These are phyloP conservation scores for Pseudogymnoascus sp. DNA, from an alignment of 2,329 filamentous ascomycete genomes.

Conservation along the genomic window DNA sequence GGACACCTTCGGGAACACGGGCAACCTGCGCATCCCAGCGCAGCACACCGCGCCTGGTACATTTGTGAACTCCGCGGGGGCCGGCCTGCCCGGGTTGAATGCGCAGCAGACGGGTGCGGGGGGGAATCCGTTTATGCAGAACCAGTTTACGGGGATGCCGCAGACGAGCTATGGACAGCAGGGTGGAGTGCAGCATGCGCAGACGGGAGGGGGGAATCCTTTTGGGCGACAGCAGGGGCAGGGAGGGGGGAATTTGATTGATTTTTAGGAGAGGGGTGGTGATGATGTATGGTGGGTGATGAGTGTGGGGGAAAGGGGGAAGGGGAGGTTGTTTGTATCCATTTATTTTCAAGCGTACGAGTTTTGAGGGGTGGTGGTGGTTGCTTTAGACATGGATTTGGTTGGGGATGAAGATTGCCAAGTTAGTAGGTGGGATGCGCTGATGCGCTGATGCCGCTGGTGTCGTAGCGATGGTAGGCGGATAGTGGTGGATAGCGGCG, in stretches of 20 bases:
- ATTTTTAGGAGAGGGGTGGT: background rate
- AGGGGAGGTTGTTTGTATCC: background rate
- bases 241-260: background rate
- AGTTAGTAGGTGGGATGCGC: too few relatives aligned
- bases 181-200: background rate
- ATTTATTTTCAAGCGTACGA: too few relatives aligned
- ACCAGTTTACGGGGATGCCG: conserved; percentile 74
- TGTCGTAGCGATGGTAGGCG: too few relatives aligned
- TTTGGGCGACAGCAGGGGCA: background rate
- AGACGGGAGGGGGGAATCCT: background rate
- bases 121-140: conserved; percentile 81
- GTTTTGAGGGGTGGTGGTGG: too few relatives aligned
- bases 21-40: conserved; percentile 86
- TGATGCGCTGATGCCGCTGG: too few relatives aligned
- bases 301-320: background rate
- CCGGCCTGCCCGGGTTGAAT: conserved; percentile 62
- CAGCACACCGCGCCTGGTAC: conserved; percentile 95
- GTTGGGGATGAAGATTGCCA: too few relatives aligned
- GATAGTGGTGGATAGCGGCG: too few relatives aligned
- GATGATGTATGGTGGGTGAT: too few relatives aligned
- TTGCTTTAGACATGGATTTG: background rate
- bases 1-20: conserved; percentile 97
- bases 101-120: conserved; percentile 43
- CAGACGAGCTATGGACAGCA: conserved; percentile 44
- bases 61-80: conserved; percentile 91